Evolutionary conservation across 2,329 filamentous ascomycete species (phyloP).

Genomic region (Polychaeton citri): DNA sequence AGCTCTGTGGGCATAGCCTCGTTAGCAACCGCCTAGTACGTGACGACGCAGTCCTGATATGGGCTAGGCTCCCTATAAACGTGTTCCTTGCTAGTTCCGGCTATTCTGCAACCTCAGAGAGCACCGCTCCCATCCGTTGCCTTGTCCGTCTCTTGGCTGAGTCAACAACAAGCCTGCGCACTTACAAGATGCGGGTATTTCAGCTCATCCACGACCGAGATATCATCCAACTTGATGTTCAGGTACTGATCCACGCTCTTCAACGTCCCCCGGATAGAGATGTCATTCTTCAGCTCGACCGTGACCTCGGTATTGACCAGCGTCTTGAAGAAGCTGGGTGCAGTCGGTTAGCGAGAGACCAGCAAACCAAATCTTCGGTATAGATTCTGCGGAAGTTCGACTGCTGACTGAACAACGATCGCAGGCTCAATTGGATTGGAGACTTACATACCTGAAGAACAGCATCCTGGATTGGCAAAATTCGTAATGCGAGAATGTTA

Average conservation of each 20-base stretch:
- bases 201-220: slow-evolving; percentile 80
- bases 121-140: too few relatives aligned
- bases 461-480: slow-evolving; percentile 13
- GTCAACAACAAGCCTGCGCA: too few relatives aligned
- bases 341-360: neutral
- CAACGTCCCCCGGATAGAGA: slow-evolving; percentile 85
- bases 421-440: neutral
- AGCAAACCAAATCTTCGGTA: neutral
- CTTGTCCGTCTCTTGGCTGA: too few relatives aligned
- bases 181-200: slow-evolving; percentile 84
- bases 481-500: too few relatives aligned
- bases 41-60: too few relatives aligned
- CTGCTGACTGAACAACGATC: neutral
- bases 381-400: neutral
- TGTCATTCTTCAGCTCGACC: slow-evolving; percentile 98
- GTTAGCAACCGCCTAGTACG: neutral
- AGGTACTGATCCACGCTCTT: slow-evolving; percentile 98
- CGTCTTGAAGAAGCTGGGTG: slow-evolving; percentile 85
- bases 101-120: too few relatives aligned
- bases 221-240: slow-evolving; percentile 97
- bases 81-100: too few relatives aligned
- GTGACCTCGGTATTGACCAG: slow-evolving; percentile 95
- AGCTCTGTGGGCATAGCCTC: slow-evolving; percentile 37
- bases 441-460: slow-evolving; percentile 17
- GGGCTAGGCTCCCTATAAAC: too few relatives aligned